phyloP scores from a whole-genome alignment of 176 grass and related monocot species.

The sorghum (Sorghum bicolor) region DNA sequence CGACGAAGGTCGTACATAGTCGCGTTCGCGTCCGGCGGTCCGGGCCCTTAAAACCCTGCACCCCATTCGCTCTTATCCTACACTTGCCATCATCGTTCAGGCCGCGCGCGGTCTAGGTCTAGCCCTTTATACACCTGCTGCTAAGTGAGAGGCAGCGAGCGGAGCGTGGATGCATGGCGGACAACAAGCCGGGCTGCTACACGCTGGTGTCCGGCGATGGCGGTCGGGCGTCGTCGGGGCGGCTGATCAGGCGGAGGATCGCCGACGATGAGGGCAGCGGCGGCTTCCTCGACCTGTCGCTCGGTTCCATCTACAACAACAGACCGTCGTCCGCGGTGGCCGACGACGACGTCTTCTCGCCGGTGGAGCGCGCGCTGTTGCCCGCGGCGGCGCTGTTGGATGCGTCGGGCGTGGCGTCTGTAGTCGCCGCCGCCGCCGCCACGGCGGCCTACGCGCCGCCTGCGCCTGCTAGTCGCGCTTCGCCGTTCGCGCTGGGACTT shows the following conservation, averaged over 20 bases:
- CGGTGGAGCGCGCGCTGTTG: too few species aligned
- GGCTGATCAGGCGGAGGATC: background rate
- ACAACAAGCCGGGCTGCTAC: background rate
- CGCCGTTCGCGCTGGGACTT: background rate
- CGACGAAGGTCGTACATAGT: background rate
- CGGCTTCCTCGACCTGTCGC: background rate
- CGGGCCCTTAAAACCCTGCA: background rate
- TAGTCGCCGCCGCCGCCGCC: background rate
- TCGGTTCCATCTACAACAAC: background rate
- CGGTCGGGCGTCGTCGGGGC: background rate
- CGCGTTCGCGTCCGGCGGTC: background rate
- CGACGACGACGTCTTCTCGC: background rate
- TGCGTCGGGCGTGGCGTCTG: background rate
- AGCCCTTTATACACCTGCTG: background rate
- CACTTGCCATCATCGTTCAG: too few species aligned
- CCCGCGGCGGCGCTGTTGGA: too few species aligned
- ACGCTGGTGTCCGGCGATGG: background rate
- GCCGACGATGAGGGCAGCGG: background rate
- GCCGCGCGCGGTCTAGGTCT: background rate
- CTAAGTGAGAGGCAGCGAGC: too few species aligned
- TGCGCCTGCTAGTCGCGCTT: background rate
- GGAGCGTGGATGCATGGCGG: too few species aligned
- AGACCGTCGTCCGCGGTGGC: background rate
- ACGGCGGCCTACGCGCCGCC: background rate
- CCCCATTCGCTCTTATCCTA: background rate